Evolutionary conservation across 768 basidiomycete species (phyloP).

Genomic region (Botryobasidium botryosum): DNA sequence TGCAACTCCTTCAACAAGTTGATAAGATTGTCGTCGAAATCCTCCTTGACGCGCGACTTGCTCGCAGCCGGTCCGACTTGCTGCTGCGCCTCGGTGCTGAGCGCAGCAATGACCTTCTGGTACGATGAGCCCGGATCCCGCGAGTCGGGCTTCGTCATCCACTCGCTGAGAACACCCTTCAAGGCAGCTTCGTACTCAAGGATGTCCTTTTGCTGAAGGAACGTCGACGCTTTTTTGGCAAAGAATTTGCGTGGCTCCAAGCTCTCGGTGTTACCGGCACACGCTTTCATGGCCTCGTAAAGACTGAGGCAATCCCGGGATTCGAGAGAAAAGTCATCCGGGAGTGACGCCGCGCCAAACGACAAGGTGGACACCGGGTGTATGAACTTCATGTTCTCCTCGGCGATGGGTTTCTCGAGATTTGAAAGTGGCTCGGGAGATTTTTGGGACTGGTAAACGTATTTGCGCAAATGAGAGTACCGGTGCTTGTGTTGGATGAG

Average conservation of each 20-base stretch:
- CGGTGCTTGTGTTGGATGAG: slow-evolving; percentile 50
- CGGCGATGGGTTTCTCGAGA: slow-evolving; percentile 24
- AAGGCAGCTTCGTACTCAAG: slow-evolving; percentile 38
- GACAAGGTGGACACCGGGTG: slow-evolving; percentile 48
- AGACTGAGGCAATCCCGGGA: slow-evolving; percentile 37
- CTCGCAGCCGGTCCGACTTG: slow-evolving; percentile 8
- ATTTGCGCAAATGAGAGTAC: slow-evolving; percentile 60
- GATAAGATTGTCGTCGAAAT: slow-evolving; percentile 26
- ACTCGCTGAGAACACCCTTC: slow-evolving; percentile 26
- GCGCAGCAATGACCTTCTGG: slow-evolving; percentile 25
- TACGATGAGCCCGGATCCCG: slow-evolving; percentile 21
- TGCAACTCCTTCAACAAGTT: slow-evolving; percentile 42
- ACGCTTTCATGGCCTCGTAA: slow-evolving; percentile 27
- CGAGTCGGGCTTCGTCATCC: slow-evolving; percentile 24
- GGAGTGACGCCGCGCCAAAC: slow-evolving; percentile 33
- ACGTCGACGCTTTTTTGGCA: slow-evolving; percentile 10
- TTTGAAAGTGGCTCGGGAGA: slow-evolving; percentile 21
- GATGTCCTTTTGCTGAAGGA: slow-evolving; percentile 43
- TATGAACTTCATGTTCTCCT: slow-evolving; percentile 34
- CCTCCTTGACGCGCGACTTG: slow-evolving; percentile 11
- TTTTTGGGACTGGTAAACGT: slow-evolving; percentile 29
- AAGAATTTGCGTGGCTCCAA: slow-evolving; percentile 36
- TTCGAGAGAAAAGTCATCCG: slow-evolving; percentile 47
- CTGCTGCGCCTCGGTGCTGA: slow-evolving; percentile 10
- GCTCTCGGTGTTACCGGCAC: slow-evolving; percentile 10